Conservation (phyloP, 306 rosid genomes). For the Quercus alba region DNA sequence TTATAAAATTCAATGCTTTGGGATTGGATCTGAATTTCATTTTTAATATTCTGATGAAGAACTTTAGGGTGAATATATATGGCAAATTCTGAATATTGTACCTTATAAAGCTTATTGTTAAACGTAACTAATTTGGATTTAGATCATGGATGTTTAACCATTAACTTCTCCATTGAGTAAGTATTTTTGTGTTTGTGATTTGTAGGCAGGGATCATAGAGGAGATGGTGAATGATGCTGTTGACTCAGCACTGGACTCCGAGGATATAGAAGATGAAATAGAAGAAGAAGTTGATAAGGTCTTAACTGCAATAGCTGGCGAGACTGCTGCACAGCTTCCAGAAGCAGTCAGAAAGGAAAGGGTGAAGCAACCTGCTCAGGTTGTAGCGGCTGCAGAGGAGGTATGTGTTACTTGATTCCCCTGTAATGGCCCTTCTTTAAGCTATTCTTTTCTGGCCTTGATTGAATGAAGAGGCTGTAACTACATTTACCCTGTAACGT, state of each 20-base stretch:
- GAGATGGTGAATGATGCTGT: constrained; percentile 83
- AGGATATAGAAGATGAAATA: constrained; percentile 92
- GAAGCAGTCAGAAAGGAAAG: constrained; percentile 78
- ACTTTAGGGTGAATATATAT: too few relatives aligned
- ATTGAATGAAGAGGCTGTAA: constrained; percentile 5
- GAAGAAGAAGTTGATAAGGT: constrained; percentile 99
- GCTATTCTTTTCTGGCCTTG: not conserved
- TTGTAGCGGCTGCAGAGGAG: constrained; percentile 47
- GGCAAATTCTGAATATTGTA: too few relatives aligned
- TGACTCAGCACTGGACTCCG: constrained; percentile 80
- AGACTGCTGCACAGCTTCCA: constrained; percentile 94
- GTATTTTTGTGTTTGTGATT: not conserved
- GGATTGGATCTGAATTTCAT: too few relatives aligned
- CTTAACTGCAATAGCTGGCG: constrained; percentile 86
- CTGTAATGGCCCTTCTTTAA: not conserved
- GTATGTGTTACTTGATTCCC: constrained; percentile 27
- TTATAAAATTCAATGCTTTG: too few relatives aligned
- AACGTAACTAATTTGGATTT: too few relatives aligned
- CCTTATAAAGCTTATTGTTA: too few relatives aligned
- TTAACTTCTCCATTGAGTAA: too few relatives aligned
- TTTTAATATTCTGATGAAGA: too few relatives aligned
- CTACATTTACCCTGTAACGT: too few relatives aligned
- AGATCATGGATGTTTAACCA: too few relatives aligned
- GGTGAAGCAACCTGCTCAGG: constrained; percentile 62
- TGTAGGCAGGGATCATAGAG: constrained; percentile 95